phyloP scores from a whole-genome alignment of 345 rosid species.

The Abelmoschus esculentus region DNA sequence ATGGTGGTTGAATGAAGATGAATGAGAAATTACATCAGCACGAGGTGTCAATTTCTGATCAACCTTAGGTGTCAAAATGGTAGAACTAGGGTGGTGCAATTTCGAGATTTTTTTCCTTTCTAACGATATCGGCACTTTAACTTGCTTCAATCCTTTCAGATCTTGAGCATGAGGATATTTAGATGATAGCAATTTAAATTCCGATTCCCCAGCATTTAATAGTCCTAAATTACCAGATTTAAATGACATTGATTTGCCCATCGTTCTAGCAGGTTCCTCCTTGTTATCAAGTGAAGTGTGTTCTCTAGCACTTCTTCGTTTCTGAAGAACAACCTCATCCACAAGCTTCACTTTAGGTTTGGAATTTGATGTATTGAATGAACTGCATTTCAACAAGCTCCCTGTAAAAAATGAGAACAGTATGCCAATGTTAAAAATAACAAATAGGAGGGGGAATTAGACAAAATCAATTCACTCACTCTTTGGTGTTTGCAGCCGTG shows the following conservation, averaged over 20 bases:
- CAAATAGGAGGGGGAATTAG: neutral
- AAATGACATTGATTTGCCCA: slow-evolving; percentile 69
- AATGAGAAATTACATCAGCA: slow-evolving; percentile 31
- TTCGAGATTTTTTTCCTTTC: slow-evolving; percentile 41
- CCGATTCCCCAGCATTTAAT: slow-evolving; percentile 45
- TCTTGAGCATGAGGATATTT: slow-evolving; percentile 48
- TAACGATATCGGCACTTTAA: slow-evolving; percentile 37
- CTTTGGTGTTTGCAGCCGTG: slow-evolving; percentile 47
- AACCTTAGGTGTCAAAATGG: slow-evolving; percentile 29
- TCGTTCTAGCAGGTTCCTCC: slow-evolving; percentile 43
- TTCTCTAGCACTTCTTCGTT: slow-evolving; percentile 47
- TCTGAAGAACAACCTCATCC: slow-evolving; percentile 52
- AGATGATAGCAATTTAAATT: slow-evolving; percentile 44
- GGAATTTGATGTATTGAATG: slow-evolving; percentile 48
- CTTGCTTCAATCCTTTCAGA: slow-evolving; percentile 45
- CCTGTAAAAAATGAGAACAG: slow-evolving; percentile 37
- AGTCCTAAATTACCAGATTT: slow-evolving; percentile 42
- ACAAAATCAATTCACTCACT: slow-evolving; percentile 32
- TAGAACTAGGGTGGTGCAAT: slow-evolving; percentile 35
- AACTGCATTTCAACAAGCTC: slow-evolving; percentile 60
- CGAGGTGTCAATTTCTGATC: slow-evolving; percentile 56
- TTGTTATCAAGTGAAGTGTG: slow-evolving; percentile 37
- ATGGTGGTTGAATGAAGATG: slow-evolving; percentile 38
- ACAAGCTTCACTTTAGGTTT: slow-evolving; percentile 61
- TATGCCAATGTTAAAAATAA: slow-evolving; percentile 1